phyloP scores from a whole-genome alignment of 441 rosid genomes.

The Gossypium davidsonii region DNA sequence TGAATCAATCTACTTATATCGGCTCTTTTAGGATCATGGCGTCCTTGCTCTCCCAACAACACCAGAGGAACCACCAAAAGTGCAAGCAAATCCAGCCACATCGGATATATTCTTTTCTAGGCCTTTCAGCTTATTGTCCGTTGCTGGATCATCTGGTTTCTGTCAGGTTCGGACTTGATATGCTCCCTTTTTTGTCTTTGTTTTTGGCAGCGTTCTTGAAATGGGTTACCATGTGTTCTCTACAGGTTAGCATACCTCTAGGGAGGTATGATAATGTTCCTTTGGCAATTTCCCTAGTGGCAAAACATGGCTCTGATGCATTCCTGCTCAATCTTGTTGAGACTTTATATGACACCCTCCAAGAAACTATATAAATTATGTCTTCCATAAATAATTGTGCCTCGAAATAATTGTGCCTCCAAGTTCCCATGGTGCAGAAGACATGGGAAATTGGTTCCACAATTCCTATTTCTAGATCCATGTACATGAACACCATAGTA shows the following conservation, averaged over 20 bases:
- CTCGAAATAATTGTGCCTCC: neutral
- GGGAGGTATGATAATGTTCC: slow-evolving; percentile 58
- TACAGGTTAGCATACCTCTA: slow-evolving; percentile 71
- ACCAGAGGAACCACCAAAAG: slow-evolving; percentile 78
- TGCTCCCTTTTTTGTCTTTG: neutral
- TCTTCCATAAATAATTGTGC: neutral
- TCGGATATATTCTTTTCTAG: slow-evolving; percentile 45
- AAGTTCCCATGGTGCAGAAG: neutral
- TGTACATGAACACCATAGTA: neutral
- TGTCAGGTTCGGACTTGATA: slow-evolving; percentile 55
- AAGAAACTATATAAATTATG: slow-evolving; percentile 19
- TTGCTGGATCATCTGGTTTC: slow-evolving; percentile 77
- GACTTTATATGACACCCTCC: slow-evolving; percentile 35
- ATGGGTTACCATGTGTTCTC: neutral
- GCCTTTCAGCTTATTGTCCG: slow-evolving; percentile 70
- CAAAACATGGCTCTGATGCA: slow-evolving; percentile 68
- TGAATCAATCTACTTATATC: neutral
- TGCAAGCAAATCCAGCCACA: slow-evolving; percentile 43
- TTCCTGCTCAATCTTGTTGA: slow-evolving; percentile 73
- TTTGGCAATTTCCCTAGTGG: slow-evolving; percentile 61
- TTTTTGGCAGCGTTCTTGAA: neutral
- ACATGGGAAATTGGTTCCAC: neutral
- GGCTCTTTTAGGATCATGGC: slow-evolving; percentile 47
- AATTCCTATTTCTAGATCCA: neutral
- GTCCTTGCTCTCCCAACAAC: slow-evolving; percentile 76